phyloP scores from a whole-genome alignment of 495 filamentous ascomycete genomes.

The Penicillium subrubescens region DNA sequence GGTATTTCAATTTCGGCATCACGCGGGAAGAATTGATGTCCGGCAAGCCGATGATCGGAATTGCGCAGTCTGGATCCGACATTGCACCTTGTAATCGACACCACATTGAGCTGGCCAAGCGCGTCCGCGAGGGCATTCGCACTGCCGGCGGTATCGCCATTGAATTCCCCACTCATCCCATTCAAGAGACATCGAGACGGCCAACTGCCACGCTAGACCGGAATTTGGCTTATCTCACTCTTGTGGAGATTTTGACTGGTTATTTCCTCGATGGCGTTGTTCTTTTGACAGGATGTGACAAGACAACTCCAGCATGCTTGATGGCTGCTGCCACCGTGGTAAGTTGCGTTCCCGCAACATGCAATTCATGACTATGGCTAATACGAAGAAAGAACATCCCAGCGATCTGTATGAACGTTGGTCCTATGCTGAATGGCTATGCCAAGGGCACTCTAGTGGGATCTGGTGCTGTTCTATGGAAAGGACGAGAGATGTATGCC shows the following conservation, averaged over 20 bases:
- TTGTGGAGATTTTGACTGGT: constrained; percentile 54
- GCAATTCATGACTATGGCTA: neutral
- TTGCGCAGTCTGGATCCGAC: constrained; percentile 58
- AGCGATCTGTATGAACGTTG: constrained; percentile 57
- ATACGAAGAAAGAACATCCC: constrained; percentile 47
- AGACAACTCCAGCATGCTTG: constrained; percentile 56
- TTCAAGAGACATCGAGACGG: constrained; percentile 53
- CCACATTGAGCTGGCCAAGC: constrained; percentile 54
- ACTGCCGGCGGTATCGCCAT: constrained; percentile 56
- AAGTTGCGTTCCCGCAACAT: constrained; percentile 14
- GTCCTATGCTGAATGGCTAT: constrained; percentile 58
- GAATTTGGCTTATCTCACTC: constrained; percentile 53
- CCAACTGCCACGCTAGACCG: constrained; percentile 57
- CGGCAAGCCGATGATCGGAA: constrained; percentile 59
- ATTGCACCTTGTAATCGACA: constrained; percentile 56
- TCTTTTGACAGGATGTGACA: constrained; percentile 59
- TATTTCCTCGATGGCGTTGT: constrained; percentile 60
- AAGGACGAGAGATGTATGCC: constrained; percentile 54
- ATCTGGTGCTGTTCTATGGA: constrained; percentile 53
- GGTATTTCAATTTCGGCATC: constrained; percentile 58
- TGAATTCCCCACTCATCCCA: constrained; percentile 59
- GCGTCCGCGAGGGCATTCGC: constrained; percentile 56
- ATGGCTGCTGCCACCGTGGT: constrained; percentile 61
- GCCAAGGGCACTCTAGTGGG: constrained; percentile 45
- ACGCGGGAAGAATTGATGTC: constrained; percentile 56